Evolutionary conservation across 2,329 filamentous ascomycete species (phyloP), one percentile per base, ranked within the genome.

Genomic region (Fusarium abutilonis): DNA sequence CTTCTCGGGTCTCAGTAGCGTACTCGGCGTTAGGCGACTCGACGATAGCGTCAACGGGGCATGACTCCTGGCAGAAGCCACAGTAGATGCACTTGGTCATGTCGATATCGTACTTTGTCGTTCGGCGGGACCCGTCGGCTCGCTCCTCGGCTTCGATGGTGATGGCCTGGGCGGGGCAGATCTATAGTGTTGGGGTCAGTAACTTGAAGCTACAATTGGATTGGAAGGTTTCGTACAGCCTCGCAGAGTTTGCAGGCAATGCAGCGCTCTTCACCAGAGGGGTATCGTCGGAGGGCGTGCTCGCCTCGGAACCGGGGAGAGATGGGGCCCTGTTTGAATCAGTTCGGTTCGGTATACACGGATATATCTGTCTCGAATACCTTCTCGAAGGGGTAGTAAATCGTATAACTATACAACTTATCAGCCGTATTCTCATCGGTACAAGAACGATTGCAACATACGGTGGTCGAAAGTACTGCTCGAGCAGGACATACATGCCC

Each of bases 81-180:
- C 95, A 98, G 87, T 98, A 99, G 80, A 99, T 99, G 83, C 95
- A 99, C 86, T 99, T 99, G 74, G 95, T 98, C 95, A 99, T 99
- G 81, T 99, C 95, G 75, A 99, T 97, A 77, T 99, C 95, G 81
- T 99, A 99, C 76, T 94, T 89, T 58, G 94, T 97, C 47, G 95
- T 99, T 75, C 95, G 88, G 79, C 95, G 89, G 74, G 92, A 96
- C 64, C 95, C 95, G 73, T 99, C 95, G 74, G 91, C 92, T 75
- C 95, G 93, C 84, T 99, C 95, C 79, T 99, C 95, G 54, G 95
- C 95, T 82, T 99, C 95, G 72, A 99, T 99, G 49, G 95, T 99
- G 78, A 99, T 99, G 74, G 95, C 95, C 80, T 97, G 92, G 54
- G 95, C 95, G 38, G 95, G 95, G 86, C 95, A 99, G 75, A 98